A percentile compares a stretch with the other conserved stretches of the same genome.
phyloP scores from a whole-genome alignment of 2,329 filamentous ascomycete species.

The Pyrenochaeta sp. region DNA sequence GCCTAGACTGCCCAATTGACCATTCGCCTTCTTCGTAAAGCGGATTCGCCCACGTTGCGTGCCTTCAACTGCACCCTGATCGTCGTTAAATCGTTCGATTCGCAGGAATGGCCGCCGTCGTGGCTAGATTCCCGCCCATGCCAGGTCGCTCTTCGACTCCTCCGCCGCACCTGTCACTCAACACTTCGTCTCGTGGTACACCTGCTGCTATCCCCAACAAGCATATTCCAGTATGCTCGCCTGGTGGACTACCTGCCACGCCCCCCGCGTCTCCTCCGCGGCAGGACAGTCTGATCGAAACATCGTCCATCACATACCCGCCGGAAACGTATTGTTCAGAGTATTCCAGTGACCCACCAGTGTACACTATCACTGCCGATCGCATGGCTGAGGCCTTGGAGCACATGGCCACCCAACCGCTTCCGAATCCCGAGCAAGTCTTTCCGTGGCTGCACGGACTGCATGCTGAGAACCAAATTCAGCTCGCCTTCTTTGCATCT shows the following conservation, averaged over 20 bases:
- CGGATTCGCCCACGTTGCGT: constrained; percentile 32
- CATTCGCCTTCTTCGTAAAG: constrained; percentile 9
- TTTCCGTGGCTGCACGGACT: constrained; percentile 98
- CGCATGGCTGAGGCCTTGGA: constrained; percentile 78
- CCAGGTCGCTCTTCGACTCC: constrained; percentile 53
- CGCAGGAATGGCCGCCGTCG: constrained; percentile 53
- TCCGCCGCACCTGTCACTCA: constrained; percentile 65
- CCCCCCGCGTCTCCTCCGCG: constrained; percentile 68
- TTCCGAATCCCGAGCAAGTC: constrained; percentile 84
- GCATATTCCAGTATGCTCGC: constrained; percentile 87
- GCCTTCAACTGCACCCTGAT: constrained; percentile 31
- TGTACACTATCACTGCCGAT: constrained; percentile 77
- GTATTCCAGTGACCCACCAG: constrained; percentile 60
- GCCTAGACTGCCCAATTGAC: constrained; percentile 6
- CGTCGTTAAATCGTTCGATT: constrained; percentile 12
- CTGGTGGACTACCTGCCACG: constrained; percentile 69
- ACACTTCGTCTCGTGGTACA: constrained; percentile 63
- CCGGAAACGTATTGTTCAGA: constrained; percentile 69
- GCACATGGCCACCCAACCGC: constrained; percentile 77
- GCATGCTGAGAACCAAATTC: constrained; percentile 86
- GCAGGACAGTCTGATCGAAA: constrained; percentile 63
- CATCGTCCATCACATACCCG: constrained; percentile 77
- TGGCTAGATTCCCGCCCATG: constrained; percentile 50
- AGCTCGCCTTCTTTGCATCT: constrained; percentile 87
- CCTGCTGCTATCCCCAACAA: constrained; percentile 80